These are phyloP conservation scores for Abortiporus biennis DNA, from an alignment of 1,284 basidiomycete species.

Conservation along the genomic window DNA sequence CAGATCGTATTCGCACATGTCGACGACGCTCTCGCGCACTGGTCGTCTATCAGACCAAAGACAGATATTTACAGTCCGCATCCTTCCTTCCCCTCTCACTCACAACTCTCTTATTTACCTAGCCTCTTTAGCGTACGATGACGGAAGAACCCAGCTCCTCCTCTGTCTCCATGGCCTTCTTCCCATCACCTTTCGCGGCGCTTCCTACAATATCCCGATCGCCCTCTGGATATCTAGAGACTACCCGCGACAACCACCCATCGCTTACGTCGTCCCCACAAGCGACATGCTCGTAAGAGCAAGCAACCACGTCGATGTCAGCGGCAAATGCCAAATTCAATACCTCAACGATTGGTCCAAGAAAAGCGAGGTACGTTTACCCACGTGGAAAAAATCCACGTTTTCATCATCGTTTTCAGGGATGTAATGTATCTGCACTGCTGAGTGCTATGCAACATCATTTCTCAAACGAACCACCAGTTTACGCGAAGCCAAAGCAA, in stretches of 20 bases:
- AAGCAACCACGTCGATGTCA: slow-evolving; percentile 74
- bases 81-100: slow-evolving; percentile 9
- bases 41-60: slow-evolving; percentile 74
- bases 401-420: slow-evolving; percentile 34
- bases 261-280: slow-evolving; percentile 95
- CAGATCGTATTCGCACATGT: slow-evolving; percentile 59
- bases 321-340: slow-evolving; percentile 66
- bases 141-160: slow-evolving; percentile 87
- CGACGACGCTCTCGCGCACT: slow-evolving; percentile 53
- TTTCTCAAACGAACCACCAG: slow-evolving; percentile 84
- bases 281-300: slow-evolving; percentile 85
- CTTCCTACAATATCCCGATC: slow-evolving; percentile 92
- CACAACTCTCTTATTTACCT: slow-evolving; percentile 13
- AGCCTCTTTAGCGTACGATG: slow-evolving; percentile 72
- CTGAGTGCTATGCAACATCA: slow-evolving; percentile 71
- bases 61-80: slow-evolving; percentile 88
- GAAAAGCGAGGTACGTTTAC: slow-evolving; percentile 73
- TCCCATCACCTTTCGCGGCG: slow-evolving; percentile 74
- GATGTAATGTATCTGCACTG: slow-evolving; percentile 60
- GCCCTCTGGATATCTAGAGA: slow-evolving; percentile 83
- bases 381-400: slow-evolving; percentile 10
- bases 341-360: slow-evolving; percentile 76
- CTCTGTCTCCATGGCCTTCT: slow-evolving; percentile 89
- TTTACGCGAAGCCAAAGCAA: slow-evolving; percentile 78
- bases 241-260: slow-evolving; percentile 78